A percentile compares a stretch with the other conserved stretches of the same genome.
Evolutionary conservation across 176 grass and related monocot species (phyloP).

Genomic region (Aegilops bicornis): DNA sequence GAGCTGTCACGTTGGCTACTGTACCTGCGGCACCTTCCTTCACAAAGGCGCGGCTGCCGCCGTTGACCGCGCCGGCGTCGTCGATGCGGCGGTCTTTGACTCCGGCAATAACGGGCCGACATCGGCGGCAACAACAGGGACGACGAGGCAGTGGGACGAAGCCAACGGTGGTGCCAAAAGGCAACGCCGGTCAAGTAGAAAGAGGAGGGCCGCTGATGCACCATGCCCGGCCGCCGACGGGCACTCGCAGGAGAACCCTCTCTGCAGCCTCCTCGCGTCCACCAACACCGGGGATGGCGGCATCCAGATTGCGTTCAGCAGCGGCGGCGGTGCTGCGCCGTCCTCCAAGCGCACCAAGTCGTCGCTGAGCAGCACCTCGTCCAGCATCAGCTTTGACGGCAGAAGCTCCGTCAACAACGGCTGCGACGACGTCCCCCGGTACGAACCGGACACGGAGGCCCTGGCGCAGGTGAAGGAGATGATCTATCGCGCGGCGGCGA

Average conservation of each 20-base stretch:
- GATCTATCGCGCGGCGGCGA: constrained; percentile 74
- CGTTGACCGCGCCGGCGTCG: neutral
- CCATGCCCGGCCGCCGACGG: neutral
- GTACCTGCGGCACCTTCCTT: constrained; percentile 14
- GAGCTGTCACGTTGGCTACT: constrained; percentile 20
- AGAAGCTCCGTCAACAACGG: neutral
- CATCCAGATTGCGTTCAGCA: constrained; percentile 63
- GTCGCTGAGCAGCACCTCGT: constrained; percentile 29
- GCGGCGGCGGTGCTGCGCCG: neutral
- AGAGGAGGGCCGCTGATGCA: constrained; percentile 38
- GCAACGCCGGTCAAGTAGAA: constrained; percentile 34
- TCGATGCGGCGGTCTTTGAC: neutral
- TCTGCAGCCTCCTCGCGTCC: constrained; percentile 39
- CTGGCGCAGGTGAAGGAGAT: constrained; percentile 90
- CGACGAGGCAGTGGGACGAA: constrained; percentile 6
- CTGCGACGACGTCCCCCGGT: constrained; percentile 2
- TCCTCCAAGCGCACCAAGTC: constrained; percentile 37
- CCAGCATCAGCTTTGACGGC: constrained; percentile 66
- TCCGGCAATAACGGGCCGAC: neutral
- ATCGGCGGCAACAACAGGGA: neutral
- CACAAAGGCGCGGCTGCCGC: neutral
- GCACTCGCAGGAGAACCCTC: constrained; percentile 28
- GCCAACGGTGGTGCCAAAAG: neutral
- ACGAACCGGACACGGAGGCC: constrained; percentile 77
- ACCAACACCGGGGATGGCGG: constrained; percentile 15